A percentile compares a stretch with the other conserved stretches of the same genome.
phyloP scores from a whole-genome alignment of 306 rosid genomes.

The Mimosa bimucronata region DNA sequence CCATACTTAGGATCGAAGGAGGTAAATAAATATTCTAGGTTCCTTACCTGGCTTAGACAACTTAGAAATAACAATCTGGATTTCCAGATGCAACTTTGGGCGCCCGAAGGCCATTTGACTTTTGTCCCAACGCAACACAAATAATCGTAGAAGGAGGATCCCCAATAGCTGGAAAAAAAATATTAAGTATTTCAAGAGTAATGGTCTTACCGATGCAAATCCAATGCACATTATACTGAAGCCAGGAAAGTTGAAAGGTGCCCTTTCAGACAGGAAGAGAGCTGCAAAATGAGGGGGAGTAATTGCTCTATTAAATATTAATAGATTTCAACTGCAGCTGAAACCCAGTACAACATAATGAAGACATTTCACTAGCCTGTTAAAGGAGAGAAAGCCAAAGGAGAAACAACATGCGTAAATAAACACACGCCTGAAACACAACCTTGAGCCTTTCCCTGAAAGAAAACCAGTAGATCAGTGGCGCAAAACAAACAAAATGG shows the following conservation, averaged over 20 bases:
- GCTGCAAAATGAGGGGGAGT: slow-evolving; percentile 57
- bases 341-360: slow-evolving; percentile 13
- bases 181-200: not conserved
- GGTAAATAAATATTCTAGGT: too few relatives aligned
- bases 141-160: not conserved
- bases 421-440: slow-evolving; percentile 95
- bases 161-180: not conserved
- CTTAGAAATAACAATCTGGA: too few relatives aligned
- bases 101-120: not conserved
- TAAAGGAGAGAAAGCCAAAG: slow-evolving; percentile 87
- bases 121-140: not conserved
- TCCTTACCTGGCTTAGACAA: too few relatives aligned
- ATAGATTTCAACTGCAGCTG: slow-evolving; percentile 13
- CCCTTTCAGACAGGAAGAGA: slow-evolving; percentile 78
- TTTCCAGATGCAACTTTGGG: too few relatives aligned
- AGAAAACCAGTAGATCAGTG: slow-evolving; percentile 7
- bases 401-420: slow-evolving; percentile 76
- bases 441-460: slow-evolving; percentile 93
- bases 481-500: not conserved
- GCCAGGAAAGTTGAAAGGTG: slow-evolving; percentile 89
- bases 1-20: too few relatives aligned
- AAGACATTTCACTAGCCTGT: slow-evolving; percentile 59
- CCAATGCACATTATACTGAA: slow-evolving; percentile 89
- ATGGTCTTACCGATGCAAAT: slow-evolving; percentile 75
- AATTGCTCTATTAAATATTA: slow-evolving; percentile 7